Conservation (phyloP, 1,284 basidiomycete genomes). For the Naganishia liquefaciens region DNA sequence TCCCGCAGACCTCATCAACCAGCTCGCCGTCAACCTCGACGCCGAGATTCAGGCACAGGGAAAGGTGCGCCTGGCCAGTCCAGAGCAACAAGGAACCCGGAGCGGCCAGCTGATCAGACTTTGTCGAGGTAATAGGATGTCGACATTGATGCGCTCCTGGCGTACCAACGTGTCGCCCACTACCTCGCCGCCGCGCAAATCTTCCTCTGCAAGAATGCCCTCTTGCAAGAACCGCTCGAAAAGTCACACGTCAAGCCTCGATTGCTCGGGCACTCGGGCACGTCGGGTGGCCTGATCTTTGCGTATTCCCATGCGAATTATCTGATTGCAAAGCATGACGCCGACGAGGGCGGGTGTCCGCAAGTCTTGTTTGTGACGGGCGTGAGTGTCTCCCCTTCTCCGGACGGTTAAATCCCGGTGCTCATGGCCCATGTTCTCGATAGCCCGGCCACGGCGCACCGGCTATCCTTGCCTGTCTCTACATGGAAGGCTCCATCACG, state of each 20-base stretch:
- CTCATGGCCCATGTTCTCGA: too few species aligned
- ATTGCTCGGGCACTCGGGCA: conserved; percentile 62
- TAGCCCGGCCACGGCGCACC: conserved; percentile 78
- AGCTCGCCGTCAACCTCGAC: conserved; percentile 54
- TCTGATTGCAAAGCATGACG: conserved; percentile 58
- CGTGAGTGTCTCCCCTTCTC: conserved; percentile 36
- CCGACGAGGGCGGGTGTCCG: conserved; percentile 60
- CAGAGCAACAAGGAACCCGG: too few species aligned
- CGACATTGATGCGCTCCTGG: conserved; percentile 53
- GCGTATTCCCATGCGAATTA: conserved; percentile 78
- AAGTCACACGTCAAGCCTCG: conserved; percentile 73
- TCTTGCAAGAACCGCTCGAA: conserved; percentile 64
- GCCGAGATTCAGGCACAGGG: conserved; percentile 38
- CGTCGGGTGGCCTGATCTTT: conserved; percentile 67
- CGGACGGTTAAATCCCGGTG: too few species aligned
- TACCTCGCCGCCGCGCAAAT: conserved; percentile 61
- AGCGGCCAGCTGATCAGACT: too few species aligned
- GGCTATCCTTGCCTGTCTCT: conserved; percentile 73
- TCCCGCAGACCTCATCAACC: conserved; percentile 41
- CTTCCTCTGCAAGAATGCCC: conserved; percentile 72
- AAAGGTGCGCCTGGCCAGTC: conserved; percentile 11
- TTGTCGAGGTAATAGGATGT: conserved; percentile 27
- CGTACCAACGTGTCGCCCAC: conserved; percentile 53
- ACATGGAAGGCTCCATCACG: conserved; percentile 75
- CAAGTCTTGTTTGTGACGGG: conserved; percentile 64